phyloP scores from a whole-genome alignment of 2,329 filamentous ascomycete species.

The Cucurbitaria berberidis region DNA sequence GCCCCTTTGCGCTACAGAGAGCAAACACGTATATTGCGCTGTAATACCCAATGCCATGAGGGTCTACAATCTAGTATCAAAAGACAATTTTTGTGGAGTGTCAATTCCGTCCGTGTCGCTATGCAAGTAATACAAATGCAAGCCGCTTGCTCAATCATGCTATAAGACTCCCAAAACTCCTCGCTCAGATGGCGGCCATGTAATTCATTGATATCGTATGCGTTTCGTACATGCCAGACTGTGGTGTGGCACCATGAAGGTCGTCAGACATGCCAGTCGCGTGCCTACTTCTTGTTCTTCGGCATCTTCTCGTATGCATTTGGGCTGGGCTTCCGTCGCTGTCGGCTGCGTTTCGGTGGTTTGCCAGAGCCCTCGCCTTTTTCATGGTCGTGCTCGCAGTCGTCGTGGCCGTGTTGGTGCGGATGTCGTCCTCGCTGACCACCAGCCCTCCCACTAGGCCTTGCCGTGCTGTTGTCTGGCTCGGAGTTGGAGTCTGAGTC shows the following conservation, averaged over 20 bases:
- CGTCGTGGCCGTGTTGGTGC: slow-evolving; percentile 35
- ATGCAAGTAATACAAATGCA: slow-evolving; percentile 17
- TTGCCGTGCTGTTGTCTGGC: slow-evolving; percentile 57
- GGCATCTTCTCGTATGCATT: slow-evolving; percentile 84
- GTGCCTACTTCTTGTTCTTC: slow-evolving; percentile 50
- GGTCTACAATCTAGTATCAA: slow-evolving; percentile 27
- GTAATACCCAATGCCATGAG: slow-evolving; percentile 16
- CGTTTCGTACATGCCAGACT: slow-evolving; percentile 12
- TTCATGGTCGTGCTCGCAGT: slow-evolving; percentile 50
- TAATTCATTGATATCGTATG: slow-evolving; percentile 11
- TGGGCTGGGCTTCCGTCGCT: slow-evolving; percentile 66
- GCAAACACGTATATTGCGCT: neutral
- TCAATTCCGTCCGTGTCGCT: slow-evolving; percentile 11
- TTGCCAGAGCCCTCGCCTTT: slow-evolving; percentile 49
- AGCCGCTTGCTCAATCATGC: neutral
- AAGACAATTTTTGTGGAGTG: slow-evolving; percentile 10
- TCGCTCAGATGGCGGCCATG: slow-evolving; percentile 3
- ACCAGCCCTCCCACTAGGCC: slow-evolving; percentile 44
- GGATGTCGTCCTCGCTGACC: slow-evolving; percentile 32
- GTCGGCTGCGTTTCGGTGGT: slow-evolving; percentile 49
- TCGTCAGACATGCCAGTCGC: slow-evolving; percentile 1
- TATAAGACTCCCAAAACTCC: slow-evolving; percentile 17
- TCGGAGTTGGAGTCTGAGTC: slow-evolving; percentile 62
- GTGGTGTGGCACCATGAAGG: neutral
- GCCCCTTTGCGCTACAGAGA: neutral